phyloP scores from a whole-genome alignment of 305 asterid species.

The Fraxinus nigra region DNA sequence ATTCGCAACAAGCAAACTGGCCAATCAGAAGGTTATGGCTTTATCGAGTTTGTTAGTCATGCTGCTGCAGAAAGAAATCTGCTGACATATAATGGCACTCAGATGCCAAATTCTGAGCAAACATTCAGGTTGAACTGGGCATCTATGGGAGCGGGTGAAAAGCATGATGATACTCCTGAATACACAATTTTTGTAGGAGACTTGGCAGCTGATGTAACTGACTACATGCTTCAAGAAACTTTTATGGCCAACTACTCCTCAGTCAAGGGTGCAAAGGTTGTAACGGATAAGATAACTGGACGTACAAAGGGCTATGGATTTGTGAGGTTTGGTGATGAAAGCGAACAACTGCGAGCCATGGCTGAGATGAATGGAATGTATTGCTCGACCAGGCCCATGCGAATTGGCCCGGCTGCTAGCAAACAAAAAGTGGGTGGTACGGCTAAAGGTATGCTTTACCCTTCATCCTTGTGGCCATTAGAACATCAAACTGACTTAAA shows the following conservation, averaged over 20 bases:
- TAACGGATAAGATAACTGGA: conserved; percentile 66
- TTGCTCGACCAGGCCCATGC: conserved; percentile 80
- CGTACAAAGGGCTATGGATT: conserved; percentile 79
- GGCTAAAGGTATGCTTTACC: conserved; percentile 46
- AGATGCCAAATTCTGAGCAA: conserved; percentile 67
- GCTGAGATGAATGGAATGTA: conserved; percentile 74
- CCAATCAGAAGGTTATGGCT: conserved; percentile 72
- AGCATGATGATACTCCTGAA: conserved; percentile 59
- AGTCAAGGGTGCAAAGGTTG: conserved; percentile 75
- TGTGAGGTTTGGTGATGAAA: conserved; percentile 72
- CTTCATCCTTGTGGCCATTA: not conserved
- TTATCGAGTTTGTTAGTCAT: conserved; percentile 61
- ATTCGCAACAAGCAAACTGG: conserved; percentile 61
- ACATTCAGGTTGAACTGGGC: conserved; percentile 77
- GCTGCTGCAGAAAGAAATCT: conserved; percentile 68
- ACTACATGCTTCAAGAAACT: conserved; percentile 72
- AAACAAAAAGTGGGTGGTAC: conserved; percentile 57
- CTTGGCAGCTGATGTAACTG: conserved; percentile 78
- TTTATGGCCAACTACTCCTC: conserved; percentile 61
- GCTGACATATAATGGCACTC: conserved; percentile 51
- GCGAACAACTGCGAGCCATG: conserved; percentile 74
- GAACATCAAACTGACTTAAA: not conserved
- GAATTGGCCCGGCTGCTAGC: conserved; percentile 81
- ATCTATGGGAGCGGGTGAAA: conserved; percentile 77
- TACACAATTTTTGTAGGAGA: conserved; percentile 79